Evolutionary conservation across 805 yeast genomes (phyloP), one percentile per base, ranked within the genome.

Genomic region (Candida coquimbonensis): DNA sequence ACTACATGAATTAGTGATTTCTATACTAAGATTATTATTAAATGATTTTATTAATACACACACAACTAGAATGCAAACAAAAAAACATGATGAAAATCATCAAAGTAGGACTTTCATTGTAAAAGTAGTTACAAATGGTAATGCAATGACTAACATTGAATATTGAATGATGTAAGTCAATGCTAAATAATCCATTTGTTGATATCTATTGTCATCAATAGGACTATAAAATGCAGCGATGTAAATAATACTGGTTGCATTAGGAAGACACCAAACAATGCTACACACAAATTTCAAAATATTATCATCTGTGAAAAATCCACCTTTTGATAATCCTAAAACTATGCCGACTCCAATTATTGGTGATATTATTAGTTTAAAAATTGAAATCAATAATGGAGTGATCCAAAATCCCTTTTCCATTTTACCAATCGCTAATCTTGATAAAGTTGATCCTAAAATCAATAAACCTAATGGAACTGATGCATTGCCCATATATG

Each of bases 181-280:
- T 5, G 62, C 59, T 27, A 59, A 42, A 33, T 52, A 53, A 24
- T 57, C 51, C 60, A 57, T 54, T 35, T 54, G 57, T 16, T 46
- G 44, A 24, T 40, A 48, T 29, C 47, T 45, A 40, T 36, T 32
- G 44, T 49, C 50, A 25, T 52, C 59, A 36, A 56, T 38, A 6
- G 93, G 95, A 1, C 90, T 81, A 63, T 83, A 87, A 58, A 87
- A 81, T 4, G 96, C 93, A 1, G 97, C 89, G 47, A 91, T 70
- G 62, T 90, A 93, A 38, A 91, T 82, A 55, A 89, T 74, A 0
- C 93, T 77, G 0, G 98, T 93, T 42, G 96, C 96, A 41, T 88
- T 83, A 0, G 99, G 98, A 29, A 89, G 68, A 0, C 89, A 89
- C 66, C 85, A 85, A 37, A 80, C 78, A 36, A 90, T 70, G 9